Conservation (phyloP, 2,329 filamentous ascomycete genomes). For the Zymoseptoria pseudotritici region DNA sequence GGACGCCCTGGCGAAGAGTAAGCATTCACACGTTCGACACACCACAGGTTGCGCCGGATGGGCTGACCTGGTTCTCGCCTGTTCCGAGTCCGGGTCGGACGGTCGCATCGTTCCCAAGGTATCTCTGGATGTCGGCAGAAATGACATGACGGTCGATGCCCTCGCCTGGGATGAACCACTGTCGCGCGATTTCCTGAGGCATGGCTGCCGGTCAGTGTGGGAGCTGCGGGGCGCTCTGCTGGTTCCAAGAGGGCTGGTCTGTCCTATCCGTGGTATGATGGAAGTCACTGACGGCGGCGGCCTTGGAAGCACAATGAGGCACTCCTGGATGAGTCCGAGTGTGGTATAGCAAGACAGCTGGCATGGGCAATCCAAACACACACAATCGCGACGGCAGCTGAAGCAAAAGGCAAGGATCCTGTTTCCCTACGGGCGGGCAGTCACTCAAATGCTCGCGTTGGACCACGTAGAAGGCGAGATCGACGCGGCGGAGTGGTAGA, state of each 20-base stretch:
- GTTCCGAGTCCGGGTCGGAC: constrained; percentile 41
- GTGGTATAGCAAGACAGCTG: not conserved
- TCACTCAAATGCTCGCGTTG: not conserved
- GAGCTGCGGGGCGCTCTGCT: too few relatives aligned
- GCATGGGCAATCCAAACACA: not conserved
- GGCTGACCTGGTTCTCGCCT: constrained; percentile 39
- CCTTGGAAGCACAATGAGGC: not conserved
- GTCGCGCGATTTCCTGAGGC: constrained; percentile 32
- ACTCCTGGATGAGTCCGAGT: not conserved
- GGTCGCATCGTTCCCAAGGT: constrained; percentile 44
- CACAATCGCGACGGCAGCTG: not conserved
- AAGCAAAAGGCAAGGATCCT: not conserved
- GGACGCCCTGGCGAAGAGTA: constrained; percentile 31
- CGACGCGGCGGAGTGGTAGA: not conserved
- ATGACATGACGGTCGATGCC: constrained; percentile 47
- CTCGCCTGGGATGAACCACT: constrained; percentile 45
- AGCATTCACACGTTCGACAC: constrained; percentile 11
- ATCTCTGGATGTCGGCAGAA: constrained; percentile 46
- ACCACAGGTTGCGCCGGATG: constrained; percentile 6
- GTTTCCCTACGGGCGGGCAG: not conserved
- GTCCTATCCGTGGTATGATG: not conserved
- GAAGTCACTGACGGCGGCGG: not conserved
- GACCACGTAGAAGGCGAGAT: not conserved
- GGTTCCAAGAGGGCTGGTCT: not conserved
- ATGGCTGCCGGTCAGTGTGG: constrained; percentile 14